phyloP scores from a whole-genome alignment of 352 stramenopile genomes.

The Aphanomyces astaci region DNA sequence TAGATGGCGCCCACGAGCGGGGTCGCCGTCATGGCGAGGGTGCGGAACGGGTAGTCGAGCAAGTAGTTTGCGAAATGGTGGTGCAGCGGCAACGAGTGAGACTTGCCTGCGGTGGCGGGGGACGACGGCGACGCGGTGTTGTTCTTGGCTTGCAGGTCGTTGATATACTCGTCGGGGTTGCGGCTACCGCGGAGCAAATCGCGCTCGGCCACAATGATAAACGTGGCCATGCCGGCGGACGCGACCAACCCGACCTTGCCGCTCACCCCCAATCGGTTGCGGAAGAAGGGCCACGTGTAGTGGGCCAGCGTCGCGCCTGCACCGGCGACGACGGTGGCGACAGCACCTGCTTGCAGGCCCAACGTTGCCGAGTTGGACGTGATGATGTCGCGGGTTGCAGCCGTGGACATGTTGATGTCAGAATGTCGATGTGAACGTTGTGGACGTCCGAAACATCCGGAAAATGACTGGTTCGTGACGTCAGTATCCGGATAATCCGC shows the following conservation, averaged over 20 bases:
- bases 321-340: constrained; percentile 27
- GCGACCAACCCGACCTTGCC: constrained; percentile 70
- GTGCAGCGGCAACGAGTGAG: constrained; percentile 42
- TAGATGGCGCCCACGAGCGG: constrained; percentile 69
- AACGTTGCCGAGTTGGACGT: constrained; percentile 53
- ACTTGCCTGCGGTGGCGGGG: constrained; percentile 24
- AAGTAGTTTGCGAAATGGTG: constrained; percentile 62
- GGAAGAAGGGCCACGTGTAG: constrained; percentile 60
- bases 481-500: neutral
- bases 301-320: constrained; percentile 37
- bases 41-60: constrained; percentile 72
- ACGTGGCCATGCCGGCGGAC: constrained; percentile 48
- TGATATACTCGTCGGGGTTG: constrained; percentile 67
- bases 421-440: neutral
- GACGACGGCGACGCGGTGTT: constrained; percentile 29
- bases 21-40: constrained; percentile 41
- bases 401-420: neutral
- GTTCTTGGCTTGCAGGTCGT: constrained; percentile 28
- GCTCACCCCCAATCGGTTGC: constrained; percentile 54
- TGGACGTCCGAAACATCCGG: neutral
- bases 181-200: constrained; percentile 49
- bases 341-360: constrained; percentile 43
- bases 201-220: constrained; percentile 59
- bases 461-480: neutral
- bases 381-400: constrained; percentile 43